phyloP scores from a whole-genome alignment of 2,329 filamentous ascomycete species.

The Cordyceps javanica region DNA sequence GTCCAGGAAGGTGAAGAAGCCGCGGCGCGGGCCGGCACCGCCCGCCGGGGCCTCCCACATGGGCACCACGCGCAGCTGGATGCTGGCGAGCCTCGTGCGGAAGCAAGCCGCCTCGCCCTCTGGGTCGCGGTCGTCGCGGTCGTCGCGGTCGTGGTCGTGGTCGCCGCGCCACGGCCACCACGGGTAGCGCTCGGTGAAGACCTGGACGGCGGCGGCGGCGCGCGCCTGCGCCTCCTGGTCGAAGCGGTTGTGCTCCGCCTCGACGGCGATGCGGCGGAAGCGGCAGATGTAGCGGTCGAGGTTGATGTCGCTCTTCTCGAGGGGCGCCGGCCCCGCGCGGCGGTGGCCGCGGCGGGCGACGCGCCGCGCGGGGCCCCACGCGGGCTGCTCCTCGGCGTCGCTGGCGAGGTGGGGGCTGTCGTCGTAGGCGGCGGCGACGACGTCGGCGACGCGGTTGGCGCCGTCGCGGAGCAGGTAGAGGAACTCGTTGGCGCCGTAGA shows the following conservation, averaged over 20 bases:
- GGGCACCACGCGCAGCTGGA: constrained; percentile 37
- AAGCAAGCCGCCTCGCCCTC: constrained; percentile 13
- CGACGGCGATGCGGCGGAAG: constrained; percentile 36
- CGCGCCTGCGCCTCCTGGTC: constrained; percentile 18
- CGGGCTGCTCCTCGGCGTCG: constrained; percentile 14
- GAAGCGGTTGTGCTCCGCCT: constrained; percentile 36
- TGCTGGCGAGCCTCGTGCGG: constrained; percentile 27
- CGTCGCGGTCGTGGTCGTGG: too few species aligned
- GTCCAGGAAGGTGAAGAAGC: constrained; percentile 28
- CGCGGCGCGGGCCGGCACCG: not conserved
- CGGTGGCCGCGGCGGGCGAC: not conserved
- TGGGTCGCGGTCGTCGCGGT: too few species aligned
- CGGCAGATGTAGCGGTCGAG: constrained; percentile 30
- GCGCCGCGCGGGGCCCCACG: not conserved
- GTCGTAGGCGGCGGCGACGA: constrained; percentile 15
- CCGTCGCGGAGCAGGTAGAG: constrained; percentile 39
- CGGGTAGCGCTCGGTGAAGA: constrained; percentile 24
- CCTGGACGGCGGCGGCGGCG: constrained; percentile 31
- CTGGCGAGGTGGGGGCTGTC: constrained; percentile 16
- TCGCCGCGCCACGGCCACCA: too few species aligned
- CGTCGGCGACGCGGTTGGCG: constrained; percentile 15
- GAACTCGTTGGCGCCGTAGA: constrained; percentile 45
- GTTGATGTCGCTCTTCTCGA: constrained; percentile 22
- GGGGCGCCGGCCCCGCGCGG: not conserved
- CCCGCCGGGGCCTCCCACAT: constrained; percentile 9